A percentile compares a stretch with the other conserved stretches of the same genome.
phyloP scores from a whole-genome alignment of 2,329 filamentous ascomycete genomes.

The Aspergillus terreus region DNA sequence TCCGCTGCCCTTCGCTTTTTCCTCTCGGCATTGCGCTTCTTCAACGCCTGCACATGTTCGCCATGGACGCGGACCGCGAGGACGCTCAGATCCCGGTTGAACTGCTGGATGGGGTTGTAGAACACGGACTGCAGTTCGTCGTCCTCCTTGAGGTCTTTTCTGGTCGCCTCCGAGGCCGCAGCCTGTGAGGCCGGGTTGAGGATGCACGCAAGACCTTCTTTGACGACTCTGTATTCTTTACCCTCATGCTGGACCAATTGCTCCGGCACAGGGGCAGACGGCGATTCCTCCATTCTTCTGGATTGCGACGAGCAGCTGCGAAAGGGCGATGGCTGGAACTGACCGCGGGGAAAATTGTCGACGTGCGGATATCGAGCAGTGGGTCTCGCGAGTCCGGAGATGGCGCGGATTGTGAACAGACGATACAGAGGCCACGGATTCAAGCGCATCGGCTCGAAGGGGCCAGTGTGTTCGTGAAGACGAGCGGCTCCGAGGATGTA shows the following conservation, averaged over 20 bases:
- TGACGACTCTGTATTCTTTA: conserved; percentile 57
- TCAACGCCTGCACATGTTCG: conserved; percentile 58
- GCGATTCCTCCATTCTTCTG: conserved; percentile 18
- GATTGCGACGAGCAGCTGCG: conserved; percentile 4
- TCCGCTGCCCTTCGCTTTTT: conserved; percentile 32
- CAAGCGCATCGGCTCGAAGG: conserved; percentile 2
- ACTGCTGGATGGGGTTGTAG: conserved; percentile 98
- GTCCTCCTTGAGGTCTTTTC: conserved; percentile 46
- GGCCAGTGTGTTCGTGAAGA: too few relatives aligned
- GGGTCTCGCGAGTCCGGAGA: not conserved
- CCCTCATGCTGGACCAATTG: conserved; percentile 43
- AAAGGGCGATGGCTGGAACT: not conserved
- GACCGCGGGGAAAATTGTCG: not conserved
- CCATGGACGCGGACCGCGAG: conserved; percentile 88
- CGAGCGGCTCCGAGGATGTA: too few relatives aligned
- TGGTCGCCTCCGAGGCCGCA: conserved; percentile 39
- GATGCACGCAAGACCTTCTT: conserved; percentile 66
- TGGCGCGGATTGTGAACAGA: conserved; percentile 2
- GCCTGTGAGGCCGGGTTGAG: conserved; percentile 55
- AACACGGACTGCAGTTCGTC: conserved; percentile 75
- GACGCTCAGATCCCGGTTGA: conserved; percentile 93
- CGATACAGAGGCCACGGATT: not conserved
- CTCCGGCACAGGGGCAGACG: conserved; percentile 9
- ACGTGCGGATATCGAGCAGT: not conserved
- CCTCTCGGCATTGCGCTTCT: conserved; percentile 47